Evolutionary conservation across 2,329 filamentous ascomycete genomes (phyloP).

Genomic region (Hypoxylon rubiginosum): DNA sequence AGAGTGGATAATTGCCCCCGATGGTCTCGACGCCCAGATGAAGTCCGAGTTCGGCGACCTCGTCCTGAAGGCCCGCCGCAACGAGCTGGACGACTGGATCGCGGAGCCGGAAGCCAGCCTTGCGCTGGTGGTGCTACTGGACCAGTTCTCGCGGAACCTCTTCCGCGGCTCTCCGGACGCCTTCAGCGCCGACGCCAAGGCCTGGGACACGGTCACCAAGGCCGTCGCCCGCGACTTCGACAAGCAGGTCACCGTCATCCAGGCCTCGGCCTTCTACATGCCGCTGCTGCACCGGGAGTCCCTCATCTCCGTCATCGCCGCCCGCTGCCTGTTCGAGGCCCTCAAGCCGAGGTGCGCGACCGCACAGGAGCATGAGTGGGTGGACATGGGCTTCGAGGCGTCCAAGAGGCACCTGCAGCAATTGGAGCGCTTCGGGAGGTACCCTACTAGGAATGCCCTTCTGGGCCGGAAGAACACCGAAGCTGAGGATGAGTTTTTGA

Average conservation of each 20-base stretch:
- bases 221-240: conserved; percentile 32
- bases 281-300: conserved; percentile 26
- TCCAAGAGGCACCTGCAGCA: conserved; percentile 31
- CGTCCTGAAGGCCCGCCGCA: conserved; percentile 16
- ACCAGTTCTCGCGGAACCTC: conserved; percentile 38
- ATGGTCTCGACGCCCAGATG: conserved; percentile 20
- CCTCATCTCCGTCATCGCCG: conserved; percentile 24
- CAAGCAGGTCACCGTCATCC: conserved; percentile 22
- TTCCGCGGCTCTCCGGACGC: conserved; percentile 23
- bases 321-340: conserved; percentile 24
- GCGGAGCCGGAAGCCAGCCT: conserved; percentile 21
- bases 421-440: conserved; percentile 34
- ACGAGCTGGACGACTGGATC: conserved; percentile 20
- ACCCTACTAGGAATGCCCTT: conserved; percentile 31
- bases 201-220: conserved; percentile 6
- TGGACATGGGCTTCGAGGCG: conserved; percentile 27
- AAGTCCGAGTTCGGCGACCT: conserved; percentile 25
- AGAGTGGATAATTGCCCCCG: conserved; percentile 36
- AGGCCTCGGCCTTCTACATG: conserved; percentile 34
- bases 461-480: conserved; percentile 32
- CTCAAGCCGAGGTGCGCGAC: conserved; percentile 20
- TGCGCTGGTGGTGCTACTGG: conserved; percentile 33
- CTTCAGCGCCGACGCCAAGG: conserved; percentile 20
- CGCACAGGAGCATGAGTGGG: conserved; percentile 19
- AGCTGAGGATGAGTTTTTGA: conserved; percentile 32